phyloP scores from a whole-genome alignment of 148 eudicot species.

The Vaccinium myrtillus region DNA sequence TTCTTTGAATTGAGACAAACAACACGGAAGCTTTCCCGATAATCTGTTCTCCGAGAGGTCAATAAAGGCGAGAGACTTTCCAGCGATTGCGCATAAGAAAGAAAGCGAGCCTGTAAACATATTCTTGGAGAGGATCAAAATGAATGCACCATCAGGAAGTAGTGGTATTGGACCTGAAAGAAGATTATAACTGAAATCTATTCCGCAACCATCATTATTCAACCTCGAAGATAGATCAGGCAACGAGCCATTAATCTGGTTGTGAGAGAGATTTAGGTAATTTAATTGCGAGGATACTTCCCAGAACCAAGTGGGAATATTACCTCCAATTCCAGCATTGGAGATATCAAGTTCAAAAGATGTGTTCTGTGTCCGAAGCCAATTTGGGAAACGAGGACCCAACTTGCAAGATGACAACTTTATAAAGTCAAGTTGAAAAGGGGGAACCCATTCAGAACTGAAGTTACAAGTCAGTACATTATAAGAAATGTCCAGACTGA shows the following conservation, averaged over 20 bases:
- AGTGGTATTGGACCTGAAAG: constrained; percentile 19
- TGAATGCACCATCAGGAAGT: background rate
- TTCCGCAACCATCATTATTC: background rate
- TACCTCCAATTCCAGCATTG: background rate
- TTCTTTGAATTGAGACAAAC: background rate
- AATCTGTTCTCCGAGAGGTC: constrained; percentile 6
- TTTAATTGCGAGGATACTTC: background rate
- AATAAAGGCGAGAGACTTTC: fast-evolving
- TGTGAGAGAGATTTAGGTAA: constrained; percentile 21
- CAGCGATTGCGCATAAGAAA: background rate
- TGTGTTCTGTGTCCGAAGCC: constrained; percentile 14
- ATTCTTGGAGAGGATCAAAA: constrained; percentile 14
- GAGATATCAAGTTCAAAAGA: background rate
- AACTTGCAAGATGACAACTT: constrained; percentile 11
- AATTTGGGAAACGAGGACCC: constrained; percentile 20
- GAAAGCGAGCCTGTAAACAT: background rate
- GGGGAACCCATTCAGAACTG: constrained; percentile 15
- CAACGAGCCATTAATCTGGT: constrained; percentile 14
- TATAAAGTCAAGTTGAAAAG: constrained; percentile 16
- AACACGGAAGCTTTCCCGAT: constrained; percentile 5
- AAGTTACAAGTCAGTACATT: background rate
- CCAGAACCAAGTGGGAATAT: constrained; percentile 14
- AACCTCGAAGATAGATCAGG: background rate
- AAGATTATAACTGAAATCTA: constrained; percentile 22
- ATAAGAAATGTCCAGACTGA: background rate